Evolutionary conservation across 768 basidiomycete species (phyloP).

Genomic region (Neoboletus subvelutipes): DNA sequence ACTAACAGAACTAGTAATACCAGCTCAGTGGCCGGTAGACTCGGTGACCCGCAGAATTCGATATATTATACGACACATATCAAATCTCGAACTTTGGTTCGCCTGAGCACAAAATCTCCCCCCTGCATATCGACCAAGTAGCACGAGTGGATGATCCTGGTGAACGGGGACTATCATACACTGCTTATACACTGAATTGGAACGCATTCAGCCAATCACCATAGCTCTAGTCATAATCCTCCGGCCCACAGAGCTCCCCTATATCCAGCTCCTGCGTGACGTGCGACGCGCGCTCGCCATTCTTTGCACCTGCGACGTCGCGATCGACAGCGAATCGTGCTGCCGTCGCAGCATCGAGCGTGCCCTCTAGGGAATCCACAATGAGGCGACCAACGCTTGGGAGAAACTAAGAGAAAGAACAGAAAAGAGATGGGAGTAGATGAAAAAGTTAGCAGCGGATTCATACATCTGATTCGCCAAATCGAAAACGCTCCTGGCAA

Average conservation of each 20-base stretch:
- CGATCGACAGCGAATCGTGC: constrained; percentile 67
- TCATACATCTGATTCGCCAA: neutral
- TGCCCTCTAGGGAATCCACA: constrained; percentile 67
- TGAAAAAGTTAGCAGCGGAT: neutral
- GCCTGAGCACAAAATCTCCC: too few relatives aligned
- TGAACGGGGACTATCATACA: too few relatives aligned
- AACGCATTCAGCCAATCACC: neutral
- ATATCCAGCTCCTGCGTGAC: constrained; percentile 43
- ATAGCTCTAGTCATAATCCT: constrained; percentile 34
- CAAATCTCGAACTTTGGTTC: too few relatives aligned
- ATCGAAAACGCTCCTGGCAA: neutral
- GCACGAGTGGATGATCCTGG: too few relatives aligned
- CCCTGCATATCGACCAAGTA: too few relatives aligned
- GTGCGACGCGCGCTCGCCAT: constrained; percentile 19
- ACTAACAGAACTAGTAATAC: neutral
- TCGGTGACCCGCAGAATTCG: too few relatives aligned
- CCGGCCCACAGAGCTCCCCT: constrained; percentile 47
- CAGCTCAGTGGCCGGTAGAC: too few relatives aligned
- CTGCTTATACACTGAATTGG: too few relatives aligned
- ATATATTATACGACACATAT: too few relatives aligned
- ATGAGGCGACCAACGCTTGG: constrained; percentile 81
- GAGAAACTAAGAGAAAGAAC: constrained; percentile 61
- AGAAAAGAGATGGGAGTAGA: too few relatives aligned
- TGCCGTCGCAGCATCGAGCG: constrained; percentile 48
- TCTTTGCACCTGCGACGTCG: constrained; percentile 19